Percentiles rank a stretch among this genome's conserved stretches.
phyloP scores from a whole-genome alignment of 345 rosid species.

The Odontarrhena argentea region DNA sequence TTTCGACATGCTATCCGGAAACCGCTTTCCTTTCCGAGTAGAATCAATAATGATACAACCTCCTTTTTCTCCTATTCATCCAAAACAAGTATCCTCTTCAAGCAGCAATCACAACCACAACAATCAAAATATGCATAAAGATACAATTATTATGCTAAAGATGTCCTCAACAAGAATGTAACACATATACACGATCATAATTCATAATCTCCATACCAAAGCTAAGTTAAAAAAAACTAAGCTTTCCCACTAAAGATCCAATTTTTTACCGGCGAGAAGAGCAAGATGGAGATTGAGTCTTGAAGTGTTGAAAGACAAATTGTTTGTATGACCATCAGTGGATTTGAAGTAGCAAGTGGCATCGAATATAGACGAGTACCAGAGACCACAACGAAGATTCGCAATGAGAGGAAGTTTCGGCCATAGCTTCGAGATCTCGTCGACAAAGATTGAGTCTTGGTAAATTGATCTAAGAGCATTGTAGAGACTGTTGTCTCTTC shows the following conservation, averaged over 20 bases:
- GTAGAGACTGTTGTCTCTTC: conserved; percentile 70
- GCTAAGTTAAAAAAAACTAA: too few relatives aligned
- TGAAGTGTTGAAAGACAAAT: conserved; percentile 79
- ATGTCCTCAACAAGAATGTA: too few relatives aligned
- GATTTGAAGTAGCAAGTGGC: conserved; percentile 94
- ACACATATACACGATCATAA: too few relatives aligned
- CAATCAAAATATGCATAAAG: conserved; percentile 1
- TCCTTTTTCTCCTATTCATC: conserved; percentile 77
- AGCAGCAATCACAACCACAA: conserved; percentile 8
- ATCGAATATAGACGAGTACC: conserved; percentile 72
- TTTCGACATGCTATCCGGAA: conserved; percentile 97
- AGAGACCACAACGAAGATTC: conserved; percentile 94
- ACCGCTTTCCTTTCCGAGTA: conserved; percentile 84
- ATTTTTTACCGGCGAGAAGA: conserved; percentile 60
- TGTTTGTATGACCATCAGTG: conserved; percentile 91
- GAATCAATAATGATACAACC: conserved; percentile 90
- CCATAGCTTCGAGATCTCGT: conserved; percentile 85
- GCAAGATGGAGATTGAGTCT: conserved; percentile 91
- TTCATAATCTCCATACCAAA: too few relatives aligned
- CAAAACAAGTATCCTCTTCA: conserved; percentile 11
- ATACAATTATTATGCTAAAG: neutral
- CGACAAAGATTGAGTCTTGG: conserved; percentile 84
- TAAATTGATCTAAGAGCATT: conserved; percentile 77
- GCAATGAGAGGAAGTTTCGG: conserved; percentile 79
- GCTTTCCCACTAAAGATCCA: too few relatives aligned